Percentiles rank a stretch among this genome's conserved stretches.
Conservation (phyloP, 257 asterid genomes). For the Salvia rosmarinus region DNA sequence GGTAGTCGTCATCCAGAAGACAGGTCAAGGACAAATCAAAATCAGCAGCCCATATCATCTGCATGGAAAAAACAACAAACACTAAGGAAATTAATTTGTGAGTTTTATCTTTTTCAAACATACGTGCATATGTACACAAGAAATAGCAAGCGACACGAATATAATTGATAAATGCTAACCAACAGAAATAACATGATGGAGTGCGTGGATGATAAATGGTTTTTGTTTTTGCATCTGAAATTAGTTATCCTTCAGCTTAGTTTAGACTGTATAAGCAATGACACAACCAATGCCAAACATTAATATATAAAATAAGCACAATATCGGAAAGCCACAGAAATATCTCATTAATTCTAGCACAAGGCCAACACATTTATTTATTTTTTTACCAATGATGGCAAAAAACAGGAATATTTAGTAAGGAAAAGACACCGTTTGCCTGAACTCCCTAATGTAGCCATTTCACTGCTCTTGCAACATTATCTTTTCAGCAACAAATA, state of each 20-base stretch:
- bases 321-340: constrained; percentile 11
- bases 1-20: constrained; percentile 72
- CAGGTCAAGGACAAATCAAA: constrained; percentile 71
- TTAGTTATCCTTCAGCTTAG: constrained; percentile 8
- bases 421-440: neutral
- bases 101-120: neutral
- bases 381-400: neutral
- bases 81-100: constrained; percentile 20
- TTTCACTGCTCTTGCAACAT: neutral
- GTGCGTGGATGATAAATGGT: constrained; percentile 4
- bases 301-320: constrained; percentile 5
- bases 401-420: neutral
- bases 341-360: neutral
- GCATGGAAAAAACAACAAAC: constrained; percentile 36
- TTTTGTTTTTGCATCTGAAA: constrained; percentile 16
- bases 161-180: constrained; percentile 14
- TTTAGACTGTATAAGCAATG: neutral
- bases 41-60: constrained; percentile 99
- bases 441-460: neutral
- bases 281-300: neutral
- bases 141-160: constrained; percentile 7
- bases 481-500: neutral
- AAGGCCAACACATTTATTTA: neutral
- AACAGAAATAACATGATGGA: constrained; percentile 11
- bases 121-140: neutral